Conservation (phyloP, 1,139 yeast genomes). For the Magnusiomyces fungicola region DNA sequence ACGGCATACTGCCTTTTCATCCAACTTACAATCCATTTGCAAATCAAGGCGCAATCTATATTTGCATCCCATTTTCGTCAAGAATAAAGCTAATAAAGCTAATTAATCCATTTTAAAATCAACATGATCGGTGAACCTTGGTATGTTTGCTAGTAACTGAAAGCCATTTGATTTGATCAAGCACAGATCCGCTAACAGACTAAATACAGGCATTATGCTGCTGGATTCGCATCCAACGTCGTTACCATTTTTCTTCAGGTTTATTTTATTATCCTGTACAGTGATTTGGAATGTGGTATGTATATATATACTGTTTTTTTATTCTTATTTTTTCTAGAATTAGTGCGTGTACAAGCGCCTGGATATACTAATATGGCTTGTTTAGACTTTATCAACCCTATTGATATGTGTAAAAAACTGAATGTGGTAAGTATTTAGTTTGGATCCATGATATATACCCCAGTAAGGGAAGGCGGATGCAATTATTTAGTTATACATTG, state of each 20-base stretch:
- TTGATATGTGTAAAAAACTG: conserved; percentile 88
- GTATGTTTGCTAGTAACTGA: neutral
- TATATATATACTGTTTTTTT: too few relatives aligned
- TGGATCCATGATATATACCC: too few relatives aligned
- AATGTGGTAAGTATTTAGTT: conserved; percentile 44
- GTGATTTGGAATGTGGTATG: conserved; percentile 49
- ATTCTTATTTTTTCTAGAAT: neutral
- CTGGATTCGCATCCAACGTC: conserved; percentile 82
- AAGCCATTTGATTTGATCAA: neutral
- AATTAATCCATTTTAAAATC: neutral
- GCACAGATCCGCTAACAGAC: neutral
- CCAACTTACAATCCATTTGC: too few relatives aligned
- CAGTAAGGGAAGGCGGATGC: too few relatives aligned
- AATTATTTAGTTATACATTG: too few relatives aligned
- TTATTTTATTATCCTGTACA: conserved; percentile 85
- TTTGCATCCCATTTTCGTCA: too few relatives aligned
- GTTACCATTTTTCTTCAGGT: conserved; percentile 85
- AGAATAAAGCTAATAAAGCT: neutral
- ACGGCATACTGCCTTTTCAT: too few relatives aligned
- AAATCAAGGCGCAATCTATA: too few relatives aligned
- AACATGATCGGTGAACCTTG: neutral
- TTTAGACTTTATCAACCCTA: conserved; percentile 87
- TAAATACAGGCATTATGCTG: conserved; percentile 26
- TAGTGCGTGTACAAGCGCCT: neutral
- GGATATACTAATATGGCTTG: neutral